A percentile compares a stretch with the other conserved stretches of the same genome.
phyloP scores from a whole-genome alignment of 2,329 filamentous ascomycete genomes.

The Tolypocladium album region DNA sequence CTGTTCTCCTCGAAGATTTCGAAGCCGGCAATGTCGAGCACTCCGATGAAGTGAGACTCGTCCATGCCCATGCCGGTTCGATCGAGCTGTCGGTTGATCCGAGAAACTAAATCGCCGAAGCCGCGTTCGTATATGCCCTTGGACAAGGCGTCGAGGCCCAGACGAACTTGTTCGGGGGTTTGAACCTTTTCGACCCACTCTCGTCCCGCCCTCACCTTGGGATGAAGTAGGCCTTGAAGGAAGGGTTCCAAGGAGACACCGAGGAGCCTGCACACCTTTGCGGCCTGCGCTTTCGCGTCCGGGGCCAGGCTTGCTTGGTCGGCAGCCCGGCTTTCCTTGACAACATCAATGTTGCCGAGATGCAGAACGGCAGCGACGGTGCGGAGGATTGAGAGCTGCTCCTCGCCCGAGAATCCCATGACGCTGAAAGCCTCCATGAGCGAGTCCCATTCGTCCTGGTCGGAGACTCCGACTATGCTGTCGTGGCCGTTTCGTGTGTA shows the following conservation, averaged over 20 bases:
- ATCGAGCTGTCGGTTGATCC: slow-evolving; percentile 88
- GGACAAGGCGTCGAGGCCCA: slow-evolving; percentile 79
- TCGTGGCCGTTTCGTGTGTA: slow-evolving; percentile 91
- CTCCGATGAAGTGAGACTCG: slow-evolving; percentile 91
- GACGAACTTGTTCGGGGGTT: slow-evolving; percentile 88
- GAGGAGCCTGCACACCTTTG: slow-evolving; percentile 71
- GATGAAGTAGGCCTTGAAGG: slow-evolving; percentile 78
- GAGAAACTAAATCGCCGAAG: slow-evolving; percentile 82
- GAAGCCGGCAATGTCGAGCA: slow-evolving; percentile 97
- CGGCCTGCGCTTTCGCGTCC: slow-evolving; percentile 64
- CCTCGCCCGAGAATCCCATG: slow-evolving; percentile 83
- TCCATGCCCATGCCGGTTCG: slow-evolving; percentile 74
- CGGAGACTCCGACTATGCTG: slow-evolving; percentile 80
- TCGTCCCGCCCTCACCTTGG: slow-evolving; percentile 85
- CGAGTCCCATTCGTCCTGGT: slow-evolving; percentile 79
- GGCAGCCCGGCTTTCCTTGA: slow-evolving; percentile 80
- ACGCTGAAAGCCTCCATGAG: slow-evolving; percentile 87
- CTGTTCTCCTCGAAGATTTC: slow-evolving; percentile 98
- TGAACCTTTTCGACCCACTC: slow-evolving; percentile 99
- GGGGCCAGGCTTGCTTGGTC: slow-evolving; percentile 79
- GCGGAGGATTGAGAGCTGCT: slow-evolving; percentile 72
- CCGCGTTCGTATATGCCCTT: slow-evolving; percentile 97
- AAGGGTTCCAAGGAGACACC: slow-evolving; percentile 81
- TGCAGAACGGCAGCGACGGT: slow-evolving; percentile 89
- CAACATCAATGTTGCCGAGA: slow-evolving; percentile 80